phyloP scores from a whole-genome alignment of 176 grass and related monocot genomes.

The Pontederia crassipes region DNA sequence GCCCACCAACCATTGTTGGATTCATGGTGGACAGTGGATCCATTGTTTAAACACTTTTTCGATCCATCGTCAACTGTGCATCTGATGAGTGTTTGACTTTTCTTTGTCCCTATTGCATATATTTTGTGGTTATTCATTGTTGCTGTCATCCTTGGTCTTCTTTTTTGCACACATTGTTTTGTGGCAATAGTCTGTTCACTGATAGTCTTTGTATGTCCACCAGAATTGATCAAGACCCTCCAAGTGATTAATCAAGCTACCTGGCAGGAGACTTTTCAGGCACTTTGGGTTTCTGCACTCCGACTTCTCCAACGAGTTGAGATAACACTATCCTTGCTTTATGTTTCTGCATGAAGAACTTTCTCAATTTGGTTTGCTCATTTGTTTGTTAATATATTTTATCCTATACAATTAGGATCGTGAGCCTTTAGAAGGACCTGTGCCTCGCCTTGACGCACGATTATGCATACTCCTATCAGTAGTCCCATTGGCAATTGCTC shows the following conservation, averaged over 20 bases:
- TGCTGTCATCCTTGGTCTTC: too few relatives aligned
- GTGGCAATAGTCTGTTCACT: too few relatives aligned
- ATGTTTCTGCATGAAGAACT: background rate
- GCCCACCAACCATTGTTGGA: too few relatives aligned
- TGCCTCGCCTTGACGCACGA: conserved; percentile 84
- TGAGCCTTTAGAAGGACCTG: conserved; percentile 84
- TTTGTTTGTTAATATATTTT: background rate
- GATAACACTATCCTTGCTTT: background rate
- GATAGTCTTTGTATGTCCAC: too few relatives aligned
- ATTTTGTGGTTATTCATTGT: background rate
- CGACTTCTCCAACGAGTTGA: conserved; percentile 90
- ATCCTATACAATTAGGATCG: conserved; percentile 58
- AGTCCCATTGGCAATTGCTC: conserved; percentile 63
- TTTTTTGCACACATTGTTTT: too few relatives aligned
- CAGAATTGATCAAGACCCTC: conserved; percentile 91
- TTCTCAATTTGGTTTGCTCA: background rate
- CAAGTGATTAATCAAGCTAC: conserved; percentile 70
- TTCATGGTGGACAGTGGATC: too few relatives aligned
- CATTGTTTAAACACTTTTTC: too few relatives aligned
- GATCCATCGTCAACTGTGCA: too few relatives aligned
- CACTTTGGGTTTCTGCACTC: conserved; percentile 89
- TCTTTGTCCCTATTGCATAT: background rate
- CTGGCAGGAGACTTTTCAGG: conserved; percentile 93
- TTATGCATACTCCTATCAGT: conserved; percentile 88
- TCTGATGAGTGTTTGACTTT: background rate